A percentile compares a stretch with the other conserved stretches of the same genome.
phyloP scores from a whole-genome alignment of 305 asterid genomes.

The Fraxinus velutina region DNA sequence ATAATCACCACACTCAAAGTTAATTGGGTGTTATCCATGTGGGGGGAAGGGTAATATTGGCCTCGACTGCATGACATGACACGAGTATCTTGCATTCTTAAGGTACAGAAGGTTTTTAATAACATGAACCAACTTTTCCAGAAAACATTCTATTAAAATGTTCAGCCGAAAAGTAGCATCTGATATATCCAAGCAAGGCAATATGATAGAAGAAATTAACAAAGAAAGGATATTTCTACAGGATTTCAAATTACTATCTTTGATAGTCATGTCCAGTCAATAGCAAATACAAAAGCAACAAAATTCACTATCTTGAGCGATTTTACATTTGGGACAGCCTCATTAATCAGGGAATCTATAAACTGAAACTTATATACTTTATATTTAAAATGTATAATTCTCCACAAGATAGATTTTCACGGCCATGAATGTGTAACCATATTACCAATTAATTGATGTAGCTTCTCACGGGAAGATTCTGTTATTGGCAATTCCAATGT shows the following conservation, averaged over 20 bases:
- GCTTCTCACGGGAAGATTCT: slow-evolving; percentile 50
- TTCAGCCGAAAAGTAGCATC: not conserved
- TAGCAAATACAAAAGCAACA: not conserved
- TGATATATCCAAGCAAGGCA: not conserved
- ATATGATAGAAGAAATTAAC: not conserved
- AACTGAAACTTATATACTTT: not conserved
- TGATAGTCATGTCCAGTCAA: not conserved
- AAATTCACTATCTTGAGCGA: not conserved
- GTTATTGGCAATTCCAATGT: slow-evolving; percentile 63
- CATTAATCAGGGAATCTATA: not conserved
- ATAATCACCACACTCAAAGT: not conserved
- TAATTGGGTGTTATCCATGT: not conserved
- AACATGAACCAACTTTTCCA: not conserved
- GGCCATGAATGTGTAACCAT: slow-evolving; percentile 46
- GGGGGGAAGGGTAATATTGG: not conserved
- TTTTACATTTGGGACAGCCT: not conserved
- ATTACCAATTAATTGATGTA: slow-evolving; percentile 38
- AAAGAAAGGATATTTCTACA: not conserved
- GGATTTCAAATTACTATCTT: not conserved
- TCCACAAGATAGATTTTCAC: not conserved
- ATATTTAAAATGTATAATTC: not conserved
- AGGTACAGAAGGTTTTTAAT: not conserved
- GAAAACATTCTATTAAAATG: not conserved
- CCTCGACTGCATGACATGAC: not conserved
- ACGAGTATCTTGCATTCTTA: not conserved